Evolutionary conservation across 352 stramenopile species (phyloP), one percentile per base, ranked within the genome.

Genomic region (Phytophthora sp.): DNA sequence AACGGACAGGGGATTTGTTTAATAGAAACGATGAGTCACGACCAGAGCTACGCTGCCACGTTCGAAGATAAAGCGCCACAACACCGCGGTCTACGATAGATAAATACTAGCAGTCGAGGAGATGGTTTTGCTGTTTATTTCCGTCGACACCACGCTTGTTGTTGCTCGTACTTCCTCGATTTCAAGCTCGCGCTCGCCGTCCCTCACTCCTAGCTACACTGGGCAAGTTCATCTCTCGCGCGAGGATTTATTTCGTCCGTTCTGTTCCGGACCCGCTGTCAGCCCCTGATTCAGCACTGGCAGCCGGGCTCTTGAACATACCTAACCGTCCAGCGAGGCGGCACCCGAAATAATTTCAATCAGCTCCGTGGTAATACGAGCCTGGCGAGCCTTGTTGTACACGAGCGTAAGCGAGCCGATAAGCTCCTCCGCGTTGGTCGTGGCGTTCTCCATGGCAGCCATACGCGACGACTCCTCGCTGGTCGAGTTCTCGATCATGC

Each of bases 401-500:
- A 84, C 67, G 62, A 94, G 77, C 80, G 97, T 96, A 85, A 82
- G 74, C 70, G 78, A 91, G 65, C 97, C 94, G 77, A 99, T 99
- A 81, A 99, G 92, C 43, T 99, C 97, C 61, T 92, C 82, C 20
- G 97, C 97, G 79, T 99, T 99, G 76, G 98, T 99, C 31, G 95
- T 98, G 39, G 97, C 97, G 73, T 99, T 99, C 76, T 99, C 97
- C 97, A 99, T 99, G 43, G 97, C 97, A 64, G 96, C 96, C 97
- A 99, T 99, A 74, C 98, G 95, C 69, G 97, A 98, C 24, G 86
- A 96, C 79, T 99, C 95, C 82, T 99, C 97, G 46, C 92, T 97
- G 56, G 97, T 98, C 64, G 96, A 96, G 75, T 93, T 98, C 82
- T 99, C 97, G 74, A 99, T 97, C 66, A 99, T 91, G 44, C 84